Percentiles rank a stretch among this genome's conserved stretches.
These are phyloP conservation scores for Sclerotinia trifoliorum DNA, from an alignment of 2,329 filamentous ascomycete genomes.

Conservation along the genomic window DNA sequence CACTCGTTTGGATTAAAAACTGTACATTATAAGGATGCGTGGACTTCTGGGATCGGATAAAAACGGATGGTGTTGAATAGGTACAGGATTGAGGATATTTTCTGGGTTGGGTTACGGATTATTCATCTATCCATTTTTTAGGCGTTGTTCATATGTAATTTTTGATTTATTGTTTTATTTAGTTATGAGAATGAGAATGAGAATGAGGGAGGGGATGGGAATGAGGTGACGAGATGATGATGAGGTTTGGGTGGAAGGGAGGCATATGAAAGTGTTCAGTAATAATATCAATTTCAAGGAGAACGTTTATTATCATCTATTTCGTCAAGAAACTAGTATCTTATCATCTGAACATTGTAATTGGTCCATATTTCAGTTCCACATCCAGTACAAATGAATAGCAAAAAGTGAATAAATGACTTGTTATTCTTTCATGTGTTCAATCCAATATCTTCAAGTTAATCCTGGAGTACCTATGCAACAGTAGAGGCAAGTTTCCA, in stretches of 20 bases:
- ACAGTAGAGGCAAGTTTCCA: background rate
- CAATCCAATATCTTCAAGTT: background rate
- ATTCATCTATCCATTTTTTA: conserved; percentile 20
- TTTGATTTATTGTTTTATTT: conserved; percentile 18
- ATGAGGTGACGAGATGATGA: conserved; percentile 12
- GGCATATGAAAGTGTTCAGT: conserved; percentile 2
- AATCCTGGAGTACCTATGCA: too few relatives aligned
- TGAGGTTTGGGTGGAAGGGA: background rate
- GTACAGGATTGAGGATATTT: background rate
- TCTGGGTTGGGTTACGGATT: background rate
- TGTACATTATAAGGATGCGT: conserved; percentile 19
- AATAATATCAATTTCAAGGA: conserved; percentile 5
- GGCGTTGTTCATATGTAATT: conserved; percentile 20
- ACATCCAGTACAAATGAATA: background rate
- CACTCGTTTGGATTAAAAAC: conserved; percentile 13
- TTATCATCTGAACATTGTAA: background rate
- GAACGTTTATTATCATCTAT: background rate
- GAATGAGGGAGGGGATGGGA: background rate
- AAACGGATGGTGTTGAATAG: conserved; percentile 14
- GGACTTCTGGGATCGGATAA: conserved; percentile 16
- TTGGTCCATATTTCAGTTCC: background rate
- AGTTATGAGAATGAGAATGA: conserved; percentile 6
- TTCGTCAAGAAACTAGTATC: background rate
- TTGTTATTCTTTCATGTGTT: too few relatives aligned
- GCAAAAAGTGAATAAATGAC: too few relatives aligned